phyloP scores from a whole-genome alignment of 768 basidiomycete species.

The Amanita phalloides region DNA sequence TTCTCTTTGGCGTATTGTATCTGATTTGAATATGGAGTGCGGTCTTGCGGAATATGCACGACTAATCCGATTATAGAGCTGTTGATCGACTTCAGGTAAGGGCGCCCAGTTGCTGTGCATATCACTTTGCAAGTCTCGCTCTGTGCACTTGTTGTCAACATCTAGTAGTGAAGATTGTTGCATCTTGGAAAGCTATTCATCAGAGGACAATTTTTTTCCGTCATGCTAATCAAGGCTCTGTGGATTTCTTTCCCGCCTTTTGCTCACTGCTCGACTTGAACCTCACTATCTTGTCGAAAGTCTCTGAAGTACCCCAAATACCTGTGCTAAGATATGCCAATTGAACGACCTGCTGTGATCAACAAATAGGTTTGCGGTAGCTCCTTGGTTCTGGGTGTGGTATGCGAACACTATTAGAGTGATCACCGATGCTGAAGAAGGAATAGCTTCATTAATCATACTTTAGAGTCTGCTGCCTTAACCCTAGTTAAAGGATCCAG shows the following conservation, averaged over 20 bases:
- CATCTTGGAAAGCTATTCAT: no score
- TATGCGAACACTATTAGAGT: conserved; percentile 24
- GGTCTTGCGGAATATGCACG: no score
- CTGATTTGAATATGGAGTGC: no score
- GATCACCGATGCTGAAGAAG: not conserved
- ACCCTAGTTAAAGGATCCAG: conserved; percentile 15
- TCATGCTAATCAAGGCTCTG: not conserved
- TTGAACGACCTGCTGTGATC: conserved; percentile 36
- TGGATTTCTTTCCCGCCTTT: not conserved
- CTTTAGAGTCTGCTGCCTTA: conserved; percentile 30
- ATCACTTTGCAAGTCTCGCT: no score
- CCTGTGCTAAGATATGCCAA: conserved; percentile 31
- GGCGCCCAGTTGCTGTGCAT: no score
- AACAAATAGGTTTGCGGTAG: conserved; percentile 29
- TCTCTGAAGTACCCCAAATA: conserved; percentile 27
- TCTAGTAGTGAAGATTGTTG: no score
- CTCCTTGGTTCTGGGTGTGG: conserved; percentile 33
- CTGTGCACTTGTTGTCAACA: no score
- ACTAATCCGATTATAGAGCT: no score
- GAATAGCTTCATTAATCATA: not conserved
- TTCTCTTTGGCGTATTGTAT: no score
- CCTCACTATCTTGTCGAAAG: conserved; percentile 30
- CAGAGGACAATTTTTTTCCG: not conserved
- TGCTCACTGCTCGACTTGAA: conserved; percentile 11
- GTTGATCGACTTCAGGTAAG: no score